Evolutionary conservation across 129 eudicot species (phyloP), one percentile per base, ranked within the genome.

Genomic region (Sambucus nigra): DNA sequence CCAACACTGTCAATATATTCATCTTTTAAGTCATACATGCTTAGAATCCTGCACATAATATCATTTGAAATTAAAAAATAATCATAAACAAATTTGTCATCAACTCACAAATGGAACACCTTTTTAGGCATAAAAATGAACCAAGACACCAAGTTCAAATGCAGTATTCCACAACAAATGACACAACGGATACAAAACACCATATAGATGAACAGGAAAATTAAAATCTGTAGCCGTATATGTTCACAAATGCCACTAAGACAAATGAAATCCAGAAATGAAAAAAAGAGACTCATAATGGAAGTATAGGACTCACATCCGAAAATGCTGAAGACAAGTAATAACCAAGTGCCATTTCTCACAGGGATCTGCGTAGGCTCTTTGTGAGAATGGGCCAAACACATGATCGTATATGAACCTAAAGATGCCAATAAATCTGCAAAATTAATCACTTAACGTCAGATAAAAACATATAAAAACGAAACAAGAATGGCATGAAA

Each of bases 331-430:
- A 53, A 92, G 96, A 70, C 96, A 86, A 62, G 99, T 83, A 59
- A 77, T 81, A 72, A 75, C 96, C 58, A 92, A 66, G 40, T 82
- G 96, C 99, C 99, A 92, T 68, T 92, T 92, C 73, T 92, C 99
- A 66, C 74, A 75, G 25, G 82, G 82, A 57, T 92, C 94, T 18
- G 87, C 91, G 62, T 82, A 92, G 31, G 99, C 99, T 78, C 99
- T 74, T 63, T 92, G 99, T 6, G 99, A 81, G 59, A 86, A 92
- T 48, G 96, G 99, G 51, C 96, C 87, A 69, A 86, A 92, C 32
- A 82, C 99, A 59, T 92, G 91, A 59, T 92, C 94, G 66, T 80
- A 92, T 72, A 92, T 76, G 73, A 92, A 92, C 51, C 87, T 75
- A 48, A 82, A 92, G 46, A 92, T 92, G 69, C 99, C 99, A 61